Percentiles rank a stretch among this genome's conserved stretches.
phyloP scores from a whole-genome alignment of 140 eudicot species.

The Senecio squalidus region DNA sequence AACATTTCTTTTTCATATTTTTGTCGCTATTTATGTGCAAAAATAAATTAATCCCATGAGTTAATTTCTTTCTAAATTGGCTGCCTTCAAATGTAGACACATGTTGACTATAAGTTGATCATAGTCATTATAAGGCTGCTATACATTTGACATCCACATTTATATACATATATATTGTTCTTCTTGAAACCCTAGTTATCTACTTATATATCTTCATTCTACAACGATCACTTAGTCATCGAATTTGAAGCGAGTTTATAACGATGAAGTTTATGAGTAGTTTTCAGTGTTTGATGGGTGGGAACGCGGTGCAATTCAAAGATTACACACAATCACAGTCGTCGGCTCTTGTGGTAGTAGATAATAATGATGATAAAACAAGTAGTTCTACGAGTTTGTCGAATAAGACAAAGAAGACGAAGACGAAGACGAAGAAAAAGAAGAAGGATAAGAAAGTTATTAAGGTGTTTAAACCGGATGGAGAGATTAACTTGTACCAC shows the following conservation, averaged over 20 bases:
- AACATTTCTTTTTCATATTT: background rate
- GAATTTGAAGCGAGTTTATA: background rate
- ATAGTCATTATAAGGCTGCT: conserved; percentile 23
- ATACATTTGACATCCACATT: conserved; percentile 1
- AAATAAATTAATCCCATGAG: conserved; percentile 10
- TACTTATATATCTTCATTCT: no score
- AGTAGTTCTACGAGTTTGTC: background rate
- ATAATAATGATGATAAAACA: background rate
- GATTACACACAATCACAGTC: background rate
- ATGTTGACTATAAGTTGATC: conserved; percentile 19
- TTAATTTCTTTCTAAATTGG: conserved; percentile 16
- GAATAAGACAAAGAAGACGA: conserved; percentile 8
- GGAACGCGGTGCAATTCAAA: conserved; percentile 22
- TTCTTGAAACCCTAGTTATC: background rate
- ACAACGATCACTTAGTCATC: no score
- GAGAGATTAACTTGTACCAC: conserved; percentile 35
- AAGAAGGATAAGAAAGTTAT: conserved; percentile 23
- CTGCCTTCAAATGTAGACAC: conserved; percentile 18
- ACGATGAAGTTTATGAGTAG: conserved; percentile 33
- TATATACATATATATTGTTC: conserved; percentile 1
- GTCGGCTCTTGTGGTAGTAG: background rate
- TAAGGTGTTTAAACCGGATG: conserved; percentile 44
- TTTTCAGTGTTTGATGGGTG: conserved; percentile 29
- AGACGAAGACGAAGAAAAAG: conserved; percentile 2
- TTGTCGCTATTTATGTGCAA: no score